Evolutionary conservation across 495 filamentous ascomycete genomes (phyloP), one percentile per base, ranked within the genome.

Genomic region (Neurospora sp.): DNA sequence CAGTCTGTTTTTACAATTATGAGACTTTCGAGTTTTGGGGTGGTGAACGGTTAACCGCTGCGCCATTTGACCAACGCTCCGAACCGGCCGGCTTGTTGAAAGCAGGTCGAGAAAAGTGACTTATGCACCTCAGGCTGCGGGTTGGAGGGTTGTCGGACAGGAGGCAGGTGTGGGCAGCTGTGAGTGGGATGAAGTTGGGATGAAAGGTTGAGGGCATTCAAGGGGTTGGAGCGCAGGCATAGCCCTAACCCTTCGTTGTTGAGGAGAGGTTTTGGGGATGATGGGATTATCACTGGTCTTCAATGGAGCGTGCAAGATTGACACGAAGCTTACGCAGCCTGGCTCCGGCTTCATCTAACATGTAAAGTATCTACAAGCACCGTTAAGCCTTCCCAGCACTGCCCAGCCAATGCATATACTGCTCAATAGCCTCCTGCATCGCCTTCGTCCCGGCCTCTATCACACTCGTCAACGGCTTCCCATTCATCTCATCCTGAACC

Each of bases 381-480:
- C 0, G 7, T 76, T 74, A 85, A 71, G 89, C 89, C 79, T 91
- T 91, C 31, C 90, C 91, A 12, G 85, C 84, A 69, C 88, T 89
- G 6, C 89, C 89, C 76, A 94, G 79, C 86, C 88, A 86, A 79
- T 91, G 91, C 87, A 92, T 92, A 77, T 89, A 89, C 75, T 86
- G 81, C 84, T 94, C 92, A 42, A 94, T 89, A 73, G 89, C 89
- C 81, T 88, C 85, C 83, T 94, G 91, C 88, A 94, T 94, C 59
- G 84, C 87, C 74, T 85, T 80, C 35, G 91, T 94, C 12, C 89
- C 89, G 75, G 90, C 88, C 83, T 93, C 92, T 72, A 94, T 88
- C 70, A 94, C 80, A 42, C 85, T 84, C 45, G 91, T 94, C 79
- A 94, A 79, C 9, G 89, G 88, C 83, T 90, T 89, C 1, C 88